phyloP scores from a whole-genome alignment of 1,284 basidiomycete genomes.

The Cutaneotrichosporon dermatis region DNA sequence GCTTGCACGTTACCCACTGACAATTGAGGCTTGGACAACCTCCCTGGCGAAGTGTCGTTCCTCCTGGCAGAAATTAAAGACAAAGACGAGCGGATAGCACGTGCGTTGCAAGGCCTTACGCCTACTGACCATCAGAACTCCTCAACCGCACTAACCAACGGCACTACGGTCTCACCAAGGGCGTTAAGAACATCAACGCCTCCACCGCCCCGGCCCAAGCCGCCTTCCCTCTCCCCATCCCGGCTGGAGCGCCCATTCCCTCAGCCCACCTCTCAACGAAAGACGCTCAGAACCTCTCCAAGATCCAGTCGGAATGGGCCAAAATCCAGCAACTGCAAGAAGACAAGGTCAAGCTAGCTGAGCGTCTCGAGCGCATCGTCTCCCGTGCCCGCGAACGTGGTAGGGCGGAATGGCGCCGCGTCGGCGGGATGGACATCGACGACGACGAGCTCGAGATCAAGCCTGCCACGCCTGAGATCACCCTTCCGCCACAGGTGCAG shows the following conservation, averaged over 20 bases:
- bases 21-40: conserved; percentile 63
- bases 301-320: conserved; percentile 45
- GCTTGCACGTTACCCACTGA: background rate
- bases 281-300: conserved; percentile 41
- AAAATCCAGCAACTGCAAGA: conserved; percentile 44
- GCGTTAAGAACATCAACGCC: conserved; percentile 20
- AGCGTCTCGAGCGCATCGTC: conserved; percentile 43
- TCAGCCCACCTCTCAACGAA: conserved; percentile 38
- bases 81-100: conserved; percentile 46
- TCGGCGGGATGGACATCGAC: conserved; percentile 45
- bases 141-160: conserved; percentile 39
- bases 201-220: conserved; percentile 14
- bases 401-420: conserved; percentile 40
- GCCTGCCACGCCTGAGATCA: background rate
- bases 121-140: conserved; percentile 24
- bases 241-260: conserved; percentile 29
- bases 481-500: background rate
- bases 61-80: conserved; percentile 64
- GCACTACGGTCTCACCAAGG: conserved; percentile 39
- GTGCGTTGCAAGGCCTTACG: conserved; percentile 23
- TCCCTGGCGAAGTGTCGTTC: conserved; percentile 66
- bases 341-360: conserved; percentile 46
- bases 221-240: conserved; percentile 29
- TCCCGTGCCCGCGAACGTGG: conserved; percentile 41
- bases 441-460: conserved; percentile 9